Evolutionary conservation across 768 basidiomycete species (phyloP).

Genomic region (Polyporus arcularius): DNA sequence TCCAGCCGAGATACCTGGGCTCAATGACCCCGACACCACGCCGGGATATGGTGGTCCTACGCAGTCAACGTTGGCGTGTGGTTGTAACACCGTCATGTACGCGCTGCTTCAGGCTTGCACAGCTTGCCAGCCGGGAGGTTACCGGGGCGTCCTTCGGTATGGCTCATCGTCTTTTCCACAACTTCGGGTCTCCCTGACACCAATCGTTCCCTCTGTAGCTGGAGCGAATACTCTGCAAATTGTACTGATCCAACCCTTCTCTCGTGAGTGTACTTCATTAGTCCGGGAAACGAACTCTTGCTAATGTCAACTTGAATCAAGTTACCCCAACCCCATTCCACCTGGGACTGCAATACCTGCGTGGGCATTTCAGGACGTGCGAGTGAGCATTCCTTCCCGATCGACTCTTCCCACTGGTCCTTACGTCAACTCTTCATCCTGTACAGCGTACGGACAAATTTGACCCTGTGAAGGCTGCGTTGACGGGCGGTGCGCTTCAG

Average conservation of each 20-base stretch:
- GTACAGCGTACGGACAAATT: too few relatives aligned
- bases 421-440: too few relatives aligned
- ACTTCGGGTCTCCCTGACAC: neutral
- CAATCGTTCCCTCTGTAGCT: neutral
- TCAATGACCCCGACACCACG: too few relatives aligned
- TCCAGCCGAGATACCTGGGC: too few relatives aligned
- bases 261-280: neutral
- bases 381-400: neutral
- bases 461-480: too few relatives aligned
- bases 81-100: neutral
- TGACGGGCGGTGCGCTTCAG: too few relatives aligned
- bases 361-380: neutral
- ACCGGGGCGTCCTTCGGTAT: neutral
- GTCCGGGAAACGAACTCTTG: too few relatives aligned
- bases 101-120: neutral
- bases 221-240: neutral
- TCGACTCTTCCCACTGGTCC: too few relatives aligned
- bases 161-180: neutral
- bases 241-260: neutral
- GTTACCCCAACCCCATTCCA: neutral
- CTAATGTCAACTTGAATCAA: neutral
- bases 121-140: neutral
- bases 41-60: too few relatives aligned
- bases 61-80: too few relatives aligned
- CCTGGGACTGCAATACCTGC: neutral